A percentile compares a stretch with the other conserved stretches of the same genome.
Evolutionary conservation across 179 eudicot species (phyloP).

Genomic region (Beta corolliflora): DNA sequence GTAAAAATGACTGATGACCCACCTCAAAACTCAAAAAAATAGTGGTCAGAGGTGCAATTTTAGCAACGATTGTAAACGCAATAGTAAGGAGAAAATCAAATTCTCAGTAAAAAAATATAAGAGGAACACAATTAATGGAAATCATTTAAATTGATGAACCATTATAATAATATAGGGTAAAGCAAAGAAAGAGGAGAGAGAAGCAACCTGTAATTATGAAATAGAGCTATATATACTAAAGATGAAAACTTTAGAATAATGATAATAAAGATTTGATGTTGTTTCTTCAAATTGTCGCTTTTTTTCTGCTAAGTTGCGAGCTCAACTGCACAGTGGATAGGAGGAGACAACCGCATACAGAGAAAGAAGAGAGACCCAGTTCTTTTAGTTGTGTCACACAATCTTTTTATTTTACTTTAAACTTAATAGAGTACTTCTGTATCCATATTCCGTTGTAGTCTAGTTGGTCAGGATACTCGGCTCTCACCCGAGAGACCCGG

Average conservation of each 20-base stretch:
- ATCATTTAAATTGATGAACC: not conserved
- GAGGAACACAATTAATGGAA: not conserved
- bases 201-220: not conserved
- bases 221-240: not conserved
- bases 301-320: not conserved
- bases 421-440: no score
- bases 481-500: constrained; percentile 99
- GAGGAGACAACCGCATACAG: not conserved
- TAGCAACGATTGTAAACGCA: not conserved
- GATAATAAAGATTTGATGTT: no score
- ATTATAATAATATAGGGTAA: not conserved
- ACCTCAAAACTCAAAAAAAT: no score
- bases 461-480: constrained; percentile 99
- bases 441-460: constrained; percentile 84
- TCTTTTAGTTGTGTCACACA: no score
- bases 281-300: not conserved
- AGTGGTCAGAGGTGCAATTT: no score
- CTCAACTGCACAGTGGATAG: constrained; percentile 17
- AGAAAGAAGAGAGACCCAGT: constrained; percentile 60
- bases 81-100: not conserved
- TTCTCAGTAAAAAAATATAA: not conserved
- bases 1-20: not conserved
- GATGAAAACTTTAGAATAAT: no score
- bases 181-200: not conserved
- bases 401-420: not conserved